phyloP scores from a whole-genome alignment of 2,329 filamentous ascomycete genomes.

The Elsinoe necatrix region DNA sequence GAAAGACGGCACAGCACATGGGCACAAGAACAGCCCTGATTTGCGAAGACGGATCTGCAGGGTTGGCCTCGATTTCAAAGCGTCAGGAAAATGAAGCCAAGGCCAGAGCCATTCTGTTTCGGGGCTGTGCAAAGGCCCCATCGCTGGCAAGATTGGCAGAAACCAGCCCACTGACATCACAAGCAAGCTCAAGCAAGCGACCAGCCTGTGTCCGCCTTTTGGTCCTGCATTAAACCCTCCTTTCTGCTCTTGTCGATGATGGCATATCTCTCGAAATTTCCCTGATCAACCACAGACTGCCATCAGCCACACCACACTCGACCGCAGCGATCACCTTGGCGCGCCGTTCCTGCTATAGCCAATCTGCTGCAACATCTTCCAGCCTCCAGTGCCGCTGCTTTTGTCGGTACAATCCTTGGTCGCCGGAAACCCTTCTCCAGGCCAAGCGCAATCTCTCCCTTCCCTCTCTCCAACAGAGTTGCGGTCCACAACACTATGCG shows the following conservation, averaged over 20 bases:
- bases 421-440: not conserved
- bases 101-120: not conserved
- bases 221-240: slow-evolving; percentile 12
- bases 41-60: not conserved
- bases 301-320: not conserved
- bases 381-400: slow-evolving; percentile 4
- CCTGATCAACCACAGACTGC: not conserved
- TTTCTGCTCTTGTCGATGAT: slow-evolving; percentile 11
- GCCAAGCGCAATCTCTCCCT: slow-evolving; percentile 8
- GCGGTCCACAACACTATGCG: slow-evolving; percentile 6
- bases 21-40: not conserved
- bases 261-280: not conserved
- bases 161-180: slow-evolving; percentile 1
- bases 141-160: not conserved
- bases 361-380: slow-evolving; percentile 5
- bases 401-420: slow-evolving; percentile 3
- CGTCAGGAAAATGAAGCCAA: slow-evolving; percentile 4
- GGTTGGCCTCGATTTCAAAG: not conserved
- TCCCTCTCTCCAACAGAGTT: not conserved
- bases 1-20: not conserved
- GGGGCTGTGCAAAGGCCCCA: slow-evolving; percentile 4
- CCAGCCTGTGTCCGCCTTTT: not conserved
- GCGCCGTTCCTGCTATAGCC: slow-evolving; percentile 8
- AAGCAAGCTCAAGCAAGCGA: not conserved
- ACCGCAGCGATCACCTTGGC: not conserved